phyloP scores from a whole-genome alignment of 805 yeast species.

The Metschnikowia reukaufii region DNA sequence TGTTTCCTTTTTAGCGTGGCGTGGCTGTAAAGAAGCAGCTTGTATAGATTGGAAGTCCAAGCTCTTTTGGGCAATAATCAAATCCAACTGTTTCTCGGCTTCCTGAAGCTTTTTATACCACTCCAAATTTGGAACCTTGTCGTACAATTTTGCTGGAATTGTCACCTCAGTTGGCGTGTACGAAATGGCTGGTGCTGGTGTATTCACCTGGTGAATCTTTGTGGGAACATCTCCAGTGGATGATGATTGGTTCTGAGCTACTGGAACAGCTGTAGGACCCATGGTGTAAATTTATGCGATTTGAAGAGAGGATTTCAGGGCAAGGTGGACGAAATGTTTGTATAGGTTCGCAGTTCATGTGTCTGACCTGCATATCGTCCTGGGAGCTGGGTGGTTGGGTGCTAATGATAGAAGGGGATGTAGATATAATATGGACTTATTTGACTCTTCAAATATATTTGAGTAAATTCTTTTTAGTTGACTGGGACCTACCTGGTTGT shows the following conservation, averaged over 20 bases:
- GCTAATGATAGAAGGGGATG: too few relatives aligned
- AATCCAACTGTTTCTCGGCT: slow-evolving; percentile 81
- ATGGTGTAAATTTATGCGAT: slow-evolving; percentile 8
- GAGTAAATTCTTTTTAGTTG: too few relatives aligned
- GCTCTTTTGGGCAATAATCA: slow-evolving; percentile 77
- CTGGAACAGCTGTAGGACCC: slow-evolving; percentile 22
- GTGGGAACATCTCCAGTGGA: slow-evolving; percentile 30
- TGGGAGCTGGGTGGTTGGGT: too few relatives aligned
- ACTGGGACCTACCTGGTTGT: too few relatives aligned
- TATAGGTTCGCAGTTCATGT: slow-evolving; percentile 9
- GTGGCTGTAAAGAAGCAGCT: slow-evolving; percentile 40
- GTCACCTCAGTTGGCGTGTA: slow-evolving; percentile 44
- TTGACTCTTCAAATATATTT: too few relatives aligned
- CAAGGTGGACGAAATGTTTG: slow-evolving; percentile 12
- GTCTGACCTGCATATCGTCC: slow-evolving; percentile 6
- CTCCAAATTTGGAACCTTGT: slow-evolving; percentile 65
- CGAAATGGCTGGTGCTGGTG: slow-evolving; percentile 40
- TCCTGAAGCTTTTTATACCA: slow-evolving; percentile 69
- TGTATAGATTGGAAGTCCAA: slow-evolving; percentile 76
- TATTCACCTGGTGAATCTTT: slow-evolving; percentile 24
- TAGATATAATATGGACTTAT: too few relatives aligned
- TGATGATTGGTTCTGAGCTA: slow-evolving; percentile 18
- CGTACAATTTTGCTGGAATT: slow-evolving; percentile 38
- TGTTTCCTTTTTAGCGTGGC: slow-evolving; percentile 42
- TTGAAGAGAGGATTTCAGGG: slow-evolving; percentile 1